Evolutionary conservation across 768 basidiomycete species (phyloP), one percentile per base, ranked within the genome.

Genomic region (Ramaria rubella): DNA sequence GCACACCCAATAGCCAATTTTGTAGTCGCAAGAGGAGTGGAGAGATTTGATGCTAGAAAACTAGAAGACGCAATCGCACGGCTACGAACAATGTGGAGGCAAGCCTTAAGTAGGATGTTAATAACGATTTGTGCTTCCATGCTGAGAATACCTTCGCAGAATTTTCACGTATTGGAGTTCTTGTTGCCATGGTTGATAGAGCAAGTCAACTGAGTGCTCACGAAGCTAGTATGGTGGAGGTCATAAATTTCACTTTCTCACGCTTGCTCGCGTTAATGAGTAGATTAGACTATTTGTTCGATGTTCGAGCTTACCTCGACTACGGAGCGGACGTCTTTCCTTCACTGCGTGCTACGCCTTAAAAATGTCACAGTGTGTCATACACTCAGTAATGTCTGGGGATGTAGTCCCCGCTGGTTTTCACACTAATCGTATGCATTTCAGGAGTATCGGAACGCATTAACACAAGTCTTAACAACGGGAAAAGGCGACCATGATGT

Each of bases 1-100:
- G 74, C 78, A 19, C 95, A 99, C 69, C 92, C 94, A 2, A 88
- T 94, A 2, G 93, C 90, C 12, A 99, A 98, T 66, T 99, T 93
- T 63, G 94, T 97, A 21, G 76, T 94, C 4, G 87, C 94, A 0
- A 86, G 83, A 67, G 88, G 86, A 0, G 61, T 94, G 26, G 81
- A 81, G 49, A 75, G 90, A 45, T 67, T 84, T 12, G 73, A 78
- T n/a, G 73, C 69, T 17, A 70, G 72, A 4, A 81, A 87, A 59
- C 66, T 97, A 31, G 67, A 68, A 1, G 74, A 71, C 5, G 75
- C 81, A 15, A 77, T 84, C 44, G 62, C 69, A n/a, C 90, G 93
- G 64, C 72, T 94, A 31, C 68, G 73, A 45, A 73, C 68, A 33
- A 67, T 74, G 38, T 81, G 87, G 79, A 70, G 67, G 52, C 90